Base-by-base conservation (phyloP, 2,329 filamentous ascomycete species). In the Apiospora arundinis region DNA sequence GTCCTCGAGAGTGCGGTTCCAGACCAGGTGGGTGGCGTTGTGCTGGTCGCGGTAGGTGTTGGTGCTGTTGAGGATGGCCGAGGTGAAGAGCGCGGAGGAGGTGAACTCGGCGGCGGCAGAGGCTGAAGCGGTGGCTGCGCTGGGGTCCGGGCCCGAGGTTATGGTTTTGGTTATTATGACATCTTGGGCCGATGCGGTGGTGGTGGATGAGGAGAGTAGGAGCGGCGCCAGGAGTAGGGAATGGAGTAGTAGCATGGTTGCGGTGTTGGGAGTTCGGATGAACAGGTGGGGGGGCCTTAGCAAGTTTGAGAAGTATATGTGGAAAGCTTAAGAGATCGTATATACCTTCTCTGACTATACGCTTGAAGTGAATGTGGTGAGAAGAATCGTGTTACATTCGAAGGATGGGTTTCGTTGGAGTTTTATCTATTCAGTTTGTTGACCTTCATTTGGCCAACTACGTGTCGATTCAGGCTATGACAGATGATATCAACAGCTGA, bases 21-120 rank as follows among this genome's bases (percentile, higher is more conserved):
- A 95, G 4, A 75, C 73, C 3, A 94, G 77, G 0, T 81, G 78
- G 0, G 82, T 81, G 44, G 91, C 92, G 75, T 90, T 89, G 82
- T 94, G 91, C 72, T 89, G 81, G 8, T 75, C 73, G 28, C 92
- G 90, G 82, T 92, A 93, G 67, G 84, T 80, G 80, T 95, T 94
- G 48, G 90, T 93, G 75, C 85, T 87, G 78, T 89, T 87, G 69
- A 95, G 85, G 32, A 93, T 81, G n/a, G 89, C 86, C 18, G 83
- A 83, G 2, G 81, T 82, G 80, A 89, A 89, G 69, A 79, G 72
- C 42, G 75, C 72, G 66, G 78, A 75, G 70, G 79, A 72, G 18
- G 76, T 75, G 75, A 82, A 84, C 56, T 83, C 76, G 11, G 80
- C 77, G 14, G 73, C 72, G 0, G 73, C 37, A 70, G 75, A 77